phyloP scores from a whole-genome alignment of 176 grass and related monocot genomes.

The Bothriochloa decipiens region DNA sequence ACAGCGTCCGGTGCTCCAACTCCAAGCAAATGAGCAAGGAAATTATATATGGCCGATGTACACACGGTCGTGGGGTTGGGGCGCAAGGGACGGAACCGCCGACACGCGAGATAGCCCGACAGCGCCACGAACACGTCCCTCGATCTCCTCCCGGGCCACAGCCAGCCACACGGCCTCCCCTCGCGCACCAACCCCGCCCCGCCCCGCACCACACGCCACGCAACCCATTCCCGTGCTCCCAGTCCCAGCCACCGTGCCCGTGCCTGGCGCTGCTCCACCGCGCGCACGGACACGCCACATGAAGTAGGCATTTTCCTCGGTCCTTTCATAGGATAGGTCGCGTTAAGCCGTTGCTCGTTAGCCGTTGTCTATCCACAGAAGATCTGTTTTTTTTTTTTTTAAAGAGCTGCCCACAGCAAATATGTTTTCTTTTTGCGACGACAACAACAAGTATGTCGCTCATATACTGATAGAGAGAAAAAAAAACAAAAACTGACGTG shows the following conservation, averaged over 20 bases:
- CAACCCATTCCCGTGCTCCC: slow-evolving; percentile 2
- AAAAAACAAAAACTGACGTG: no score
- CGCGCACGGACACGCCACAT: not conserved
- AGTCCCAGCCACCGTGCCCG: not conserved
- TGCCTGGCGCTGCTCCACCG: slow-evolving; percentile 9
- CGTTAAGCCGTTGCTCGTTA: no score
- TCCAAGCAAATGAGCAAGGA: not conserved
- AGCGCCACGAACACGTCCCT: slow-evolving; percentile 32
- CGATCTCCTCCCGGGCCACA: not conserved
- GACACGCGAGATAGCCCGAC: slow-evolving; percentile 33
- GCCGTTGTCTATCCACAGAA: no score
- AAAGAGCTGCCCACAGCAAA: no score
- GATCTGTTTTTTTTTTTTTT: no score
- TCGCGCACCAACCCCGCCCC: not conserved
- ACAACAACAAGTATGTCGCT: no score
- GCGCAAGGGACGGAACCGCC: slow-evolving; percentile 29
- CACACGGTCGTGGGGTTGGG: slow-evolving; percentile 17
- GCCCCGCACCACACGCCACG: not conserved
- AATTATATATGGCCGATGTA: not conserved
- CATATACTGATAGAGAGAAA: no score
- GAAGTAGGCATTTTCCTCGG: no score
- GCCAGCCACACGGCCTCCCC: not conserved
- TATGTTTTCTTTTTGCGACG: no score
- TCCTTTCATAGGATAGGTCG: no score
- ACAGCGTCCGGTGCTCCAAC: not conserved